These are phyloP conservation scores for Aegilops speltoides DNA, from an alignment of 176 grass and related monocot species.

Conservation along the genomic window DNA sequence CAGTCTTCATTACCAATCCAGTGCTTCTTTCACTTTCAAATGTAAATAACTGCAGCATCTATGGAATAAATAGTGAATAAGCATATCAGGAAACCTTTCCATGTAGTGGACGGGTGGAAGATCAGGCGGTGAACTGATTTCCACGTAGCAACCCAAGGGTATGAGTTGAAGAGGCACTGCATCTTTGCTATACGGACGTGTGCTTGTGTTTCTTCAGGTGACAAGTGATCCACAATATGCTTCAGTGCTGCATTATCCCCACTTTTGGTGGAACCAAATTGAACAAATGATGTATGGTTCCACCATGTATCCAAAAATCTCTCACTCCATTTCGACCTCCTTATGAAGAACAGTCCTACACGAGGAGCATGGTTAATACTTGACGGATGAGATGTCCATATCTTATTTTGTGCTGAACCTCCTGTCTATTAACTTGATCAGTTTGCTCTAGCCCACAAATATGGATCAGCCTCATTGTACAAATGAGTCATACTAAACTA, in stretches of 20 bases:
- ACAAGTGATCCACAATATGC: slow-evolving; percentile 50
- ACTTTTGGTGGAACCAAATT: slow-evolving; percentile 69
- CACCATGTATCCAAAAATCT: slow-evolving; percentile 76
- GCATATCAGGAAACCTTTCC: slow-evolving; percentile 54
- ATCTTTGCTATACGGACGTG: slow-evolving; percentile 63
- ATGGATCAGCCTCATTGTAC: not conserved
- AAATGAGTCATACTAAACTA: not conserved
- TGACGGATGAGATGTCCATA: not conserved
- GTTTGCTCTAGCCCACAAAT: not conserved
- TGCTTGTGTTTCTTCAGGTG: slow-evolving; percentile 47
- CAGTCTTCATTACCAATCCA: not conserved
- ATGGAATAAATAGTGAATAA: not conserved
- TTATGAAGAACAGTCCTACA: slow-evolving; percentile 76
- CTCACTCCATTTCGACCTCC: slow-evolving; percentile 72
- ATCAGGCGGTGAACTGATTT: slow-evolving; percentile 57
- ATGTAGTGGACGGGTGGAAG: slow-evolving; percentile 48
- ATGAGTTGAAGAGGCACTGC: slow-evolving; percentile 95
- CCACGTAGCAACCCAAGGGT: slow-evolving; percentile 63
- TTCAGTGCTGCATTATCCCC: slow-evolving; percentile 83
- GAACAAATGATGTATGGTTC: slow-evolving; percentile 86
- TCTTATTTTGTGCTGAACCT: not conserved
- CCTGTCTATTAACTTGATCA: not conserved
- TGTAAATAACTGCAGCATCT: not conserved
- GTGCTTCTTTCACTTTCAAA: not conserved
- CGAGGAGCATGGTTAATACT: slow-evolving; percentile 3